Base-by-base conservation (phyloP, 495 filamentous ascomycete genomes). In the Aspergillus hancockii region DNA sequence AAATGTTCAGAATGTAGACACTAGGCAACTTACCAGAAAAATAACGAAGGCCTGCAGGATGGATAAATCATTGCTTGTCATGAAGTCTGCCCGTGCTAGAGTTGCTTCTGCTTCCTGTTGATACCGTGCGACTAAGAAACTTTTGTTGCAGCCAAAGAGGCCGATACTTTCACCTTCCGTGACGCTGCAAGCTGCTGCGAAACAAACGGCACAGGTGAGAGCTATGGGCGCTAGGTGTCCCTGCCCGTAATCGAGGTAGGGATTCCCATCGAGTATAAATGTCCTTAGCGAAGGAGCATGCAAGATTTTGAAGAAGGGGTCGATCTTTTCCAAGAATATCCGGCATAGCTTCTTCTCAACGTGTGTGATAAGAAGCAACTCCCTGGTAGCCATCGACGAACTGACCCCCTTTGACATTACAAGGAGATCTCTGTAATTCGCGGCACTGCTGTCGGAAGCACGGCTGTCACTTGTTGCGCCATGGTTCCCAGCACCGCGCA, bases 31-130 rank as follows among this genome's bases (percentile, higher is more conserved):
- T 68, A 83, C 77, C 58, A 82, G 58, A 46, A 74, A 86, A 3
- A 87, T 69, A 28, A 82, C 75, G 61, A 84, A 84, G 9, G 82
- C 82, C 63, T 85, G 83, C 21, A 87, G 63, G 14, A 84, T 77
- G 28, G 81, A 77, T 30, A 82, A 68, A 52, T 86, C 83, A 56
- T 82, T 76, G 0, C 80, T 83, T 0, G 70, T 75, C 3, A 85
- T 64, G 59, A 85, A 82, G 55, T 83, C 81, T 1, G 80, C 79
- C 28, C 70, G 67, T 36, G 76, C 75, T 16, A 86, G 63, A 1
- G 80, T 75, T 40, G 74, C 67, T 61, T 86, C 81, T 10, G 79
- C 64, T 6, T 72, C 78, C 21, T 71, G 78, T 12, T 79, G 80
- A 52, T 84, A 83, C 23, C 72, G 71, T 8, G 69, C 60, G 10